A percentile compares a stretch with the other conserved stretches of the same genome.
Evolutionary conservation across 345 rosid genomes (phyloP).

Genomic region (Gossypium sturtianum): DNA sequence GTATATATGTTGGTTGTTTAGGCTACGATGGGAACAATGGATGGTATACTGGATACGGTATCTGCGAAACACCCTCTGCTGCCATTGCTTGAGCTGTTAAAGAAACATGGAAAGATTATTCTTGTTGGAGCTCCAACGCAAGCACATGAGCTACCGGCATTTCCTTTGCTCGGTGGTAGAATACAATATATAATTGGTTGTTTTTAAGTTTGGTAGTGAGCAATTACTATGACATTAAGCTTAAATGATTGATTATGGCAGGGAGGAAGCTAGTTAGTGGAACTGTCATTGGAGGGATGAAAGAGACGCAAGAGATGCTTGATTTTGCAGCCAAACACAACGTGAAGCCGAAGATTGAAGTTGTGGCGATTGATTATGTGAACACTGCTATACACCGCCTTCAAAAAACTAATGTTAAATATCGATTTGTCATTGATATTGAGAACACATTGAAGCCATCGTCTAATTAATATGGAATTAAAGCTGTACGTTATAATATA

Average conservation of each 20-base stretch:
- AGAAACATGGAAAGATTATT: conserved; percentile 40
- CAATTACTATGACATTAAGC: background rate
- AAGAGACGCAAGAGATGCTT: conserved; percentile 52
- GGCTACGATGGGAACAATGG: conserved; percentile 40
- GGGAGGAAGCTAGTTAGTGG: conserved; percentile 45
- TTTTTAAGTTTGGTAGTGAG: background rate
- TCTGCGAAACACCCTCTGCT: conserved; percentile 38
- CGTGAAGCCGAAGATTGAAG: conserved; percentile 45
- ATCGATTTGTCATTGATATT: conserved; percentile 54
- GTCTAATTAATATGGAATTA: no score
- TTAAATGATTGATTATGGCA: background rate
- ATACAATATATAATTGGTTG: background rate
- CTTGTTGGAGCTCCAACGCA: conserved; percentile 41
- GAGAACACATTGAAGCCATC: conserved; percentile 30
- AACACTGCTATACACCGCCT: conserved; percentile 48
- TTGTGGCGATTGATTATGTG: conserved; percentile 38
- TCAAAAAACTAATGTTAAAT: conserved; percentile 36
- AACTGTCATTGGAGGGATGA: conserved; percentile 41
- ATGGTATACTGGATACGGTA: conserved; percentile 55
- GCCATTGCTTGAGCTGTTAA: conserved; percentile 43
- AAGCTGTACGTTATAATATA: no score
- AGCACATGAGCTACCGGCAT: conserved; percentile 34
- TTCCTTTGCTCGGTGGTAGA: conserved; percentile 20
- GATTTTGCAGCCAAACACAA: conserved; percentile 45
- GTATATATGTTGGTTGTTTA: background rate